Conservation (phyloP, 2,329 filamentous ascomycete species). For the Ceratocystis eucalypticola region DNA sequence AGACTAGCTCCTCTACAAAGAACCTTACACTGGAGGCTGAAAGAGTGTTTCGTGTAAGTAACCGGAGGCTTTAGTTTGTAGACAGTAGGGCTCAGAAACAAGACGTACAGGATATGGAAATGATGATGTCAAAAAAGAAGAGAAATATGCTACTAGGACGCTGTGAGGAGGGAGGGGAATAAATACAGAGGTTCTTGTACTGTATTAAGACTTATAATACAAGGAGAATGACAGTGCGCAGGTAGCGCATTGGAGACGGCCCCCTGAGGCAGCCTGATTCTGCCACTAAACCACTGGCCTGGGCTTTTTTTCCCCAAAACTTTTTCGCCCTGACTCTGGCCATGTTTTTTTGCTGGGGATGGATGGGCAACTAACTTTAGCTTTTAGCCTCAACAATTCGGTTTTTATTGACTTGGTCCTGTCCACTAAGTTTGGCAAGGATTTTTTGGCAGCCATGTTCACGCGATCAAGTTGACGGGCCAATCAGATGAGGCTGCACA, state of each 20-base stretch:
- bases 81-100: not conserved
- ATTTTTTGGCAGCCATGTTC: not conserved
- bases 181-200: not conserved
- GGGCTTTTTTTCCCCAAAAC: conserved; percentile 3
- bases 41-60: not conserved
- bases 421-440: not conserved
- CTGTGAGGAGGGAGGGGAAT: not conserved
- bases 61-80: not conserved
- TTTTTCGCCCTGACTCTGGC: not conserved
- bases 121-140: not conserved
- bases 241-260: not conserved
- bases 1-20: not conserved
- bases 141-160: not conserved
- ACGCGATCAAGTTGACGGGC: not conserved
- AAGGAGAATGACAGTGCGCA: not conserved
- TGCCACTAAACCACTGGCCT: not conserved
- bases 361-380: not conserved
- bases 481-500: not conserved
- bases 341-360: conserved; percentile 3
- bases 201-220: not conserved
- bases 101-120: not conserved
- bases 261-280: not conserved
- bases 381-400: not conserved
- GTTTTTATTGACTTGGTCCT: not conserved
- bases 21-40: not conserved